Conservation (phyloP, 2,329 filamentous ascomycete genomes). For the Sordariomycetes sp. region DNA sequence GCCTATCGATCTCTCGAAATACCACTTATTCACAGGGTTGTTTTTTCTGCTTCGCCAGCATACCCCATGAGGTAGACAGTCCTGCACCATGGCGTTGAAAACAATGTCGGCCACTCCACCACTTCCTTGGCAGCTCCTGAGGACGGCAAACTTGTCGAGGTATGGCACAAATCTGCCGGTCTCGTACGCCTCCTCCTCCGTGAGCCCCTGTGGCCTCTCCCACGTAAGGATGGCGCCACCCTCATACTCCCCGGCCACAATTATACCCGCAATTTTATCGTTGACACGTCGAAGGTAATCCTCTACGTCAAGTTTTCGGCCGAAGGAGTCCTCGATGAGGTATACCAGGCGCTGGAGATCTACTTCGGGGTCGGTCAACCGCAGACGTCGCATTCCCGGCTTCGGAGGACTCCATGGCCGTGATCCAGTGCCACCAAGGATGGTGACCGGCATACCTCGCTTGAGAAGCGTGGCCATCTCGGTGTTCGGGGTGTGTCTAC, state of each 20-base stretch:
- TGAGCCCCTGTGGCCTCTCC: constrained; percentile 61
- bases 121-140: constrained; percentile 78
- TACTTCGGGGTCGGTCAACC: constrained; percentile 69
- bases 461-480: constrained; percentile 69
- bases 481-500: constrained; percentile 6
- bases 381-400: constrained; percentile 48
- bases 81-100: constrained; percentile 88
- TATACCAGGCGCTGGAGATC: constrained; percentile 74
- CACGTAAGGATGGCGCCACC: constrained; percentile 91
- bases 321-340: constrained; percentile 90
- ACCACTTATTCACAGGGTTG: constrained; percentile 99
- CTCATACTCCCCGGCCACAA: constrained; percentile 94
- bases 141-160: constrained; percentile 92
- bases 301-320: constrained; percentile 68
- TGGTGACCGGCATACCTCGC: constrained; percentile 77
- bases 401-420: constrained; percentile 57
- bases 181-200: constrained; percentile 40
- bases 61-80: constrained; percentile 79
- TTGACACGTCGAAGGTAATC: constrained; percentile 77
- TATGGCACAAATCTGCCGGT: constrained; percentile 72
- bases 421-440: constrained; percentile 32
- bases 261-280: constrained; percentile 75
- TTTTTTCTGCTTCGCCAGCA: constrained; percentile 85
- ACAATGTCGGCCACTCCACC: constrained; percentile 92
- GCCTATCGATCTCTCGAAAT: constrained; percentile 72